Conservation (phyloP, 108 stramenopile genomes). For the Fistulifera pelliculosa region DNA sequence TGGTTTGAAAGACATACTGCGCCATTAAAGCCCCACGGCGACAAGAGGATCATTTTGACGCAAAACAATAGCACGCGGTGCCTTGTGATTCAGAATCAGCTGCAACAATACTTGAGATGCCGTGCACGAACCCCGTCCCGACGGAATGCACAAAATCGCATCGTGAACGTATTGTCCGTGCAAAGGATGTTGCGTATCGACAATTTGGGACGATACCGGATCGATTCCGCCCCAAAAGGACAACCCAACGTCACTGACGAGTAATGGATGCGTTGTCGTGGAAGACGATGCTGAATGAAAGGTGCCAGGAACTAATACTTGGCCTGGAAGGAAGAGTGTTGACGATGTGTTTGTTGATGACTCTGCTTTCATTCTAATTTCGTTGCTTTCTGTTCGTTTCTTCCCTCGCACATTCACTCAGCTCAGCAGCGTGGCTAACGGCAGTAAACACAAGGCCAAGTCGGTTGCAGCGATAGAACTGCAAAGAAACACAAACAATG, state of each 20-base stretch:
- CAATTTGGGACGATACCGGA: constrained; percentile 46
- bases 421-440: no score
- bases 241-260: constrained; percentile 22
- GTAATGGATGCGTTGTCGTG: constrained; percentile 2
- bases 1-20: constrained; percentile 45
- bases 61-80: constrained; percentile 52
- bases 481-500: no score
- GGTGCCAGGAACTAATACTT: no score
- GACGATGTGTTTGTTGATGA: no score
- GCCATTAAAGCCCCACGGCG: constrained; percentile 67
- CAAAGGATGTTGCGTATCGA: constrained; percentile 63
- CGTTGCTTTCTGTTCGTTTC: no score
- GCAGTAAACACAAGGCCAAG: no score
- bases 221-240: constrained; percentile 85
- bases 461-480: no score
- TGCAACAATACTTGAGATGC: constrained; percentile 75
- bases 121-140: constrained; percentile 75
- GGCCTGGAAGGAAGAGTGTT: no score
- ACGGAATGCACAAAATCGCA: constrained; percentile 54
- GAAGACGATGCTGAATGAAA: neutral
- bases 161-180: constrained; percentile 29
- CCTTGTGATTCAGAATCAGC: constrained; percentile 51
- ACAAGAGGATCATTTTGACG: constrained; percentile 56
- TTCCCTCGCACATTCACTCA: no score
- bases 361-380: no score